These are phyloP conservation scores for Glycine latifolia DNA, from an alignment of 306 rosid genomes.

Conservation along the genomic window DNA sequence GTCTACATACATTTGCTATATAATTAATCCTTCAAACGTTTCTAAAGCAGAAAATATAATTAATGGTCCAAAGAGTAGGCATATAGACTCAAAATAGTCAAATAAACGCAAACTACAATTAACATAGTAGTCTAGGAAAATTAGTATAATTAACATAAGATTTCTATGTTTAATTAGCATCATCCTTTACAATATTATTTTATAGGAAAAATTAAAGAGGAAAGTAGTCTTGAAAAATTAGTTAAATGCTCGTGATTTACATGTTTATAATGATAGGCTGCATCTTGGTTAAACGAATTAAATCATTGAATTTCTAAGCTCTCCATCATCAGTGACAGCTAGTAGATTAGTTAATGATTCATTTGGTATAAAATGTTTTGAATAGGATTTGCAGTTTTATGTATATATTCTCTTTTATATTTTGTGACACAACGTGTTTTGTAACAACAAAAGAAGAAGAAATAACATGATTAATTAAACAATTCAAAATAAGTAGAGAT, in stretches of 20 bases:
- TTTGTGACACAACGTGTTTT: constrained; percentile 13
- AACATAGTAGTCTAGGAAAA: too few relatives aligned
- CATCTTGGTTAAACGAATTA: constrained; percentile 46
- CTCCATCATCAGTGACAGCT: constrained; percentile 45
- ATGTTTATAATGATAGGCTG: constrained; percentile 39
- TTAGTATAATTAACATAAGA: neutral
- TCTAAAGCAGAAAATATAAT: neutral
- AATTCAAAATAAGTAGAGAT: constrained; percentile 13
- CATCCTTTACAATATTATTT: constrained; percentile 16
- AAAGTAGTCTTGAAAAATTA: constrained; percentile 12
- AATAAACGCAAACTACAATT: constrained; percentile 17
- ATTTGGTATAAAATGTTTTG: constrained; percentile 6
- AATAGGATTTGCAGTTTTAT: neutral
- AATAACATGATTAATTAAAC: constrained; percentile 5
- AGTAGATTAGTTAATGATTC: constrained; percentile 40
- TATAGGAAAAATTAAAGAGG: constrained; percentile 10
- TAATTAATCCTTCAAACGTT: neutral
- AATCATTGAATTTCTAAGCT: constrained; percentile 22
- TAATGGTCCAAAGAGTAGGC: neutral
- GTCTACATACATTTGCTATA: neutral
- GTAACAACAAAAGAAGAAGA: neutral
- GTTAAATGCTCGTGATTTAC: constrained; percentile 26
- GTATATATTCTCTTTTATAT: neutral
- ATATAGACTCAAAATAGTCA: constrained; percentile 26
- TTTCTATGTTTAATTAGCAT: neutral